Evolutionary conservation across 176 grass and related monocot genomes (phyloP).

Genomic region (Oryza nivara): DNA sequence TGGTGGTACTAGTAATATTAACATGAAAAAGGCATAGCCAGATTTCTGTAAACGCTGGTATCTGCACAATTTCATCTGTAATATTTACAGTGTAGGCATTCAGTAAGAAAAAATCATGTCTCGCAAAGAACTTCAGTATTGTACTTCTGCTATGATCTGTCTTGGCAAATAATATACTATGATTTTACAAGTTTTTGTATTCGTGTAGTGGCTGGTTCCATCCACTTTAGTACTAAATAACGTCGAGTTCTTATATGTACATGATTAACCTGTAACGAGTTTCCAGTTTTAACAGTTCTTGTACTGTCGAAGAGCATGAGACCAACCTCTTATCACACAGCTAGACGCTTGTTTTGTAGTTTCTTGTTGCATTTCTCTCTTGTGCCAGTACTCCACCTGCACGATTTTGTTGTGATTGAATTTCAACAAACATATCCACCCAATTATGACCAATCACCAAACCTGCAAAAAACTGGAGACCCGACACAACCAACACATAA

Average conservation of each 20-base stretch:
- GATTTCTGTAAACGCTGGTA: not conserved
- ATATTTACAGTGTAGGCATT: not conserved
- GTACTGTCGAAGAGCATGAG: not conserved
- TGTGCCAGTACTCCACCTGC: not conserved
- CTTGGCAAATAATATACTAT: not conserved
- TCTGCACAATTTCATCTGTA: slow-evolving; percentile 3
- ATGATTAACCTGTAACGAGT: not conserved
- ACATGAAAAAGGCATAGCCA: not conserved
- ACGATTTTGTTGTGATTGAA: not conserved
- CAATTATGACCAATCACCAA: slow-evolving; percentile 2
- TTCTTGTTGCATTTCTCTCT: not conserved
- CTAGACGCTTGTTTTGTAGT: not conserved
- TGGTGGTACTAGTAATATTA: not conserved
- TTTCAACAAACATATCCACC: not conserved
- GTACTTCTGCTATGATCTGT: not conserved
- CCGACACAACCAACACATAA: not conserved
- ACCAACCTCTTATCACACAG: not conserved
- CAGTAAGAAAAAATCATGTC: not conserved
- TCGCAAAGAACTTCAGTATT: not conserved
- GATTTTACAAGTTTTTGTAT: not conserved
- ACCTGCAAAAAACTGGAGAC: slow-evolving; percentile 3
- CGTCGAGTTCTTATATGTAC: not conserved
- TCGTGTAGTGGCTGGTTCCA: not conserved
- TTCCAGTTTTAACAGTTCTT: not conserved
- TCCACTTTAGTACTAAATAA: not conserved